A percentile compares a stretch with the other conserved stretches of the same genome.
phyloP scores from a whole-genome alignment of 176 grass and related monocot species.

The Thalia dealbata region DNA sequence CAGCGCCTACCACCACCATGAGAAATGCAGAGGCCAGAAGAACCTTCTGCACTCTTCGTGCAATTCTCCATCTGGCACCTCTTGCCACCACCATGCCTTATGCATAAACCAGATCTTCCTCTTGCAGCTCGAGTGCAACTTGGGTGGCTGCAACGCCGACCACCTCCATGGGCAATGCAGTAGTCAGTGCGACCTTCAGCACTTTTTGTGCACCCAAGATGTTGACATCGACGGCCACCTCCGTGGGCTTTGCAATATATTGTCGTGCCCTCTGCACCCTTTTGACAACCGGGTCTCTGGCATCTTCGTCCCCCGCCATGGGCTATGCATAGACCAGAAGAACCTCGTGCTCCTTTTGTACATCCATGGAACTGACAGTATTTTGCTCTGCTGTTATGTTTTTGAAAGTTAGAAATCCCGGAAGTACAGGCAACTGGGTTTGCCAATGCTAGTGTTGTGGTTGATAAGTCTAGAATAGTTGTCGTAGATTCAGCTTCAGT shows the following conservation, averaged over 20 bases:
- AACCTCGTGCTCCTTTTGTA: slow-evolving; percentile 68
- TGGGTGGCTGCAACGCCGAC: slow-evolving; percentile 50
- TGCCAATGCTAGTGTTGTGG: slow-evolving; percentile 36
- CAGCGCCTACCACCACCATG: slow-evolving; percentile 88
- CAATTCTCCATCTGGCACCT: slow-evolving; percentile 69
- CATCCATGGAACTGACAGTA: slow-evolving; percentile 65
- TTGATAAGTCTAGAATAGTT: slow-evolving; percentile 29
- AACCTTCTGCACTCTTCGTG: slow-evolving; percentile 72
- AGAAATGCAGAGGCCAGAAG: slow-evolving; percentile 79
- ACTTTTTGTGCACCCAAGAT: slow-evolving; percentile 60
- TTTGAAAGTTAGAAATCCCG: slow-evolving; percentile 28
- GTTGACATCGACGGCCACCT: slow-evolving; percentile 69
- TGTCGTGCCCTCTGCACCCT: slow-evolving; percentile 81
- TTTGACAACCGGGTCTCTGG: slow-evolving; percentile 59
- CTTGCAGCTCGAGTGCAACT: slow-evolving; percentile 61
- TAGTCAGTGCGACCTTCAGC: slow-evolving; percentile 85
- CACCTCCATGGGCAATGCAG: slow-evolving; percentile 90
- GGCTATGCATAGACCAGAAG: slow-evolving; percentile 75
- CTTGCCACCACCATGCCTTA: slow-evolving; percentile 84
- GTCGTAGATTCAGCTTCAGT: slow-evolving; percentile 18
- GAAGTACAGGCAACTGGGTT: slow-evolving; percentile 40
- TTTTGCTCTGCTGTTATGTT: slow-evolving; percentile 30
- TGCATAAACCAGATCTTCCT: slow-evolving; percentile 76
- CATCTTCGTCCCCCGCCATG: slow-evolving; percentile 85
- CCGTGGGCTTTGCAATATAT: slow-evolving; percentile 96